Conservation (phyloP, 495 filamentous ascomycete genomes). For the Podospora fimiseda region DNA sequence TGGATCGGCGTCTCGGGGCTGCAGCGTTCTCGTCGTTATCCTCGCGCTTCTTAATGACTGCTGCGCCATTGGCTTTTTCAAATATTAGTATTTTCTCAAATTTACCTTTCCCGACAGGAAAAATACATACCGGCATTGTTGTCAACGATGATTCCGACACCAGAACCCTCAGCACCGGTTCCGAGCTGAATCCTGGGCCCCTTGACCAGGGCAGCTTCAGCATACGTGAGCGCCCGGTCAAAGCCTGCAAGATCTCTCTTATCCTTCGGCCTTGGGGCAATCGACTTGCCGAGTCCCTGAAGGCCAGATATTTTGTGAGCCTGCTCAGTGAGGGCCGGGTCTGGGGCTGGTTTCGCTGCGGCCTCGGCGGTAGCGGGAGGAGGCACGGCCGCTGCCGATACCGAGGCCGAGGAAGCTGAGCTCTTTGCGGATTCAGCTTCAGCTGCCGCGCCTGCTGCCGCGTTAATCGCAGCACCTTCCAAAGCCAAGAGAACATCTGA, state of each 20-base stretch:
- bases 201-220: slow-evolving; percentile 41
- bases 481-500: slow-evolving; percentile 43
- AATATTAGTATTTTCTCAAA: background rate
- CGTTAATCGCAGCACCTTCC: slow-evolving; percentile 44
- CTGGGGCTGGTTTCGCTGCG: slow-evolving; percentile 22
- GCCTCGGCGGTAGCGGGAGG: slow-evolving; percentile 8
- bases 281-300: slow-evolving; percentile 47
- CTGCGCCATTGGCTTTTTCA: background rate
- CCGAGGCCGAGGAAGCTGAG: slow-evolving; percentile 1
- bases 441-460: slow-evolving; percentile 27
- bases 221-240: slow-evolving; percentile 42
- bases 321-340: slow-evolving; percentile 35
- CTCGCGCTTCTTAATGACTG: slow-evolving; percentile 23
- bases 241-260: slow-evolving; percentile 44
- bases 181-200: slow-evolving; percentile 42
- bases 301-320: slow-evolving; percentile 36
- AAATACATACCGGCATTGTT: slow-evolving; percentile 26
- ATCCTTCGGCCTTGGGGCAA: slow-evolving; percentile 32
- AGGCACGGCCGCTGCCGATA: slow-evolving; percentile 4
- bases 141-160: slow-evolving; percentile 45
- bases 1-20: slow-evolving; percentile 31
- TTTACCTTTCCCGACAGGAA: background rate
- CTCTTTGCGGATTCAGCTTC: too few species aligned
- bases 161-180: slow-evolving; percentile 40
- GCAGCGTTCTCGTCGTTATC: slow-evolving; percentile 16